These are phyloP conservation scores for Phlyctochytrium planicorne DNA, from an alignment of 192 early-diverging fungal species.

Conservation along the genomic window DNA sequence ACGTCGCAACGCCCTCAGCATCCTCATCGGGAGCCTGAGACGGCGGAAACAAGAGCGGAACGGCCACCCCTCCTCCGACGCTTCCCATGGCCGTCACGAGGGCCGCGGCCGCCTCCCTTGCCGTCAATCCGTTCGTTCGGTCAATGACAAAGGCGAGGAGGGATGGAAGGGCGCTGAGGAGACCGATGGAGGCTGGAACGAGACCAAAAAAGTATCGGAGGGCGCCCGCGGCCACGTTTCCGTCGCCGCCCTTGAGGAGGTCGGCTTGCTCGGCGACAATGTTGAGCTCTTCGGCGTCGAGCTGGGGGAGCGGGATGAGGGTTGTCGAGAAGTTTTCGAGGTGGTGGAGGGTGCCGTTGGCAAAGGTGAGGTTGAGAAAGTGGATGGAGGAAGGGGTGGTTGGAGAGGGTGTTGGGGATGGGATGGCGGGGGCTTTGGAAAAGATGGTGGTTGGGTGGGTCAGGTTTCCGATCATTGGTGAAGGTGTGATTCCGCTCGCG, in stretches of 20 bases:
- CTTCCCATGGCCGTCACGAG: conserved; percentile 8
- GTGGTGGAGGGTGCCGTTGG: background rate
- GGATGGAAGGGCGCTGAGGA: conserved; percentile 26
- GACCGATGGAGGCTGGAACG: conserved; percentile 23
- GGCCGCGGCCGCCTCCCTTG: conserved; percentile 9
- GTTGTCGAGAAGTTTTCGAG: no score
- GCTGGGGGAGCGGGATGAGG: background rate
- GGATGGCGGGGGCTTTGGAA: background rate
- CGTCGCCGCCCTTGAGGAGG: background rate
- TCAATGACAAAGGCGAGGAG: conserved; percentile 35
- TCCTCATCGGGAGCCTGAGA: background rate
- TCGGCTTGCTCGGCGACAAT: conserved; percentile 8
- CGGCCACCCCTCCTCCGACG: background rate
- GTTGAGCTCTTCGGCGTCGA: conserved; percentile 3
- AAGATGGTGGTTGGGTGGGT: background rate
- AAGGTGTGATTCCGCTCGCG: no score
- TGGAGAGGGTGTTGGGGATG: background rate
- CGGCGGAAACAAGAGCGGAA: conserved; percentile 13
- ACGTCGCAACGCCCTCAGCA: conserved; percentile 3
- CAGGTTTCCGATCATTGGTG: background rate
- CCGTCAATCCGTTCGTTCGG: conserved; percentile 7
- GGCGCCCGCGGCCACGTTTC: background rate
- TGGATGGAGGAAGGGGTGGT: background rate
- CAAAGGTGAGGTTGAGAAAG: background rate
- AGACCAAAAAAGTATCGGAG: conserved; percentile 28